Percentiles rank a stretch among this genome's conserved stretches.
Conservation (phyloP, 805 yeast genomes). For the Wickerhamiella brachini region DNA sequence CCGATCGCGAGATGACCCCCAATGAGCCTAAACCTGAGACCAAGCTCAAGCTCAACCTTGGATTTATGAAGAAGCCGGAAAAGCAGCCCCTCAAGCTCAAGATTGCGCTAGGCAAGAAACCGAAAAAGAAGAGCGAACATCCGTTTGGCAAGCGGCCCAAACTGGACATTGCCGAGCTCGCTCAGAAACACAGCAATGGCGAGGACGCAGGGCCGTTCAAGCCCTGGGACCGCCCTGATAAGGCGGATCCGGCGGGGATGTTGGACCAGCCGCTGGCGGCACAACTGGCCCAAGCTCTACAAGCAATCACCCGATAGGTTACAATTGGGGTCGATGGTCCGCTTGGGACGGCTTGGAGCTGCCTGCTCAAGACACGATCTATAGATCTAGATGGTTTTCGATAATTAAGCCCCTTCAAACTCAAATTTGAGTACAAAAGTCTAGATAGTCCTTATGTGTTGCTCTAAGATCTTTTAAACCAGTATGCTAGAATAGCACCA, state of each 20-base stretch:
- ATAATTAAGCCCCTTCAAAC: too few relatives aligned
- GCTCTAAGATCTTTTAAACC: too few relatives aligned
- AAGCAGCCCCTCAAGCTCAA: constrained; percentile 10
- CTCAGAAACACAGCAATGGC: constrained; percentile 5
- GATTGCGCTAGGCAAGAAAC: constrained; percentile 10
- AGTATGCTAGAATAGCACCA: too few relatives aligned
- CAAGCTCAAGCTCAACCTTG: neutral
- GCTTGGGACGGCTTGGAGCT: too few relatives aligned
- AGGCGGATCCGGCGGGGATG: too few relatives aligned
- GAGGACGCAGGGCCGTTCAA: neutral
- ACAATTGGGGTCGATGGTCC: too few relatives aligned
- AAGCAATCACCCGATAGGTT: neutral
- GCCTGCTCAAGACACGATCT: too few relatives aligned
- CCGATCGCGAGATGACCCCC: neutral
- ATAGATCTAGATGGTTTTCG: too few relatives aligned
- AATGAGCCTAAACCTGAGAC: neutral
- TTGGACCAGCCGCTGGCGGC: neutral
- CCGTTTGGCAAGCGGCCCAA: constrained; percentile 16
- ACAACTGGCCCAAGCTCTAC: neutral
- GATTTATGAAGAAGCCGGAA: neutral
- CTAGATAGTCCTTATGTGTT: too few relatives aligned
- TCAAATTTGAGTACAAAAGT: too few relatives aligned
- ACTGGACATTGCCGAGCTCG: constrained; percentile 14
- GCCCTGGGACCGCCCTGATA: neutral
- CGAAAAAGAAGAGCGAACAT: constrained; percentile 4